Conservation (phyloP, 352 stramenopile species). For the Phytophthora ramorum region DNA sequence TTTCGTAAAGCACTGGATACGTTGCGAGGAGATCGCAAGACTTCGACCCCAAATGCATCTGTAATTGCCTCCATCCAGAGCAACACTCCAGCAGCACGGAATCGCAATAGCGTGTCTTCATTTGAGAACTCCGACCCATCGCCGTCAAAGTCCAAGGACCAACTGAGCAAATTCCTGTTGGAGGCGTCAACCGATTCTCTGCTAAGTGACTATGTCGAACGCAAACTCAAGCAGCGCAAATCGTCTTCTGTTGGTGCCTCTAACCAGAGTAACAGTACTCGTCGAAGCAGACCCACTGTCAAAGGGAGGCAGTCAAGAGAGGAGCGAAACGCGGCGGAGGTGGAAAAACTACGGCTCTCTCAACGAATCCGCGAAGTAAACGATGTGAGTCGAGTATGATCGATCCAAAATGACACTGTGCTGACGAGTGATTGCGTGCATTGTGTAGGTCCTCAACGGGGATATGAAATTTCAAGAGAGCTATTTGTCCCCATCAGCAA, state of each 20-base stretch:
- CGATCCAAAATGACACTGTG: no score
- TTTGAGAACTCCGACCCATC: slow-evolving; percentile 3
- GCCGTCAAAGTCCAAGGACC: slow-evolving; percentile 24
- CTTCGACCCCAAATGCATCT: slow-evolving; percentile 17
- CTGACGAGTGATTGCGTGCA: background rate
- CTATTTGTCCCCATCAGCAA: slow-evolving; percentile 47
- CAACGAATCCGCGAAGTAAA: slow-evolving; percentile 78
- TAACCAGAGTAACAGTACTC: slow-evolving; percentile 11
- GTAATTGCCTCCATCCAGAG: slow-evolving; percentile 27
- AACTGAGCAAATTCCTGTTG: slow-evolving; percentile 52
- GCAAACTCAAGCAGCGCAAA: slow-evolving; percentile 59
- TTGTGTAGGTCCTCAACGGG: slow-evolving; percentile 65
- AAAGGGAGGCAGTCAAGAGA: slow-evolving; percentile 35
- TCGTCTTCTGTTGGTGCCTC: slow-evolving; percentile 13
- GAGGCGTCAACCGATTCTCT: slow-evolving; percentile 64
- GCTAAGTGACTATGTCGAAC: slow-evolving; percentile 70
- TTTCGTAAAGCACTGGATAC: slow-evolving; percentile 60
- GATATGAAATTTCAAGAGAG: slow-evolving; percentile 59
- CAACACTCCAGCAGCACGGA: slow-evolving; percentile 2
- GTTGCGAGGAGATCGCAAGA: slow-evolving; percentile 50
- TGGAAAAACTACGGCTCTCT: slow-evolving; percentile 70
- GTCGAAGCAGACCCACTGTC: slow-evolving; percentile 10
- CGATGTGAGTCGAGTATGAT: slow-evolving; percentile 45
- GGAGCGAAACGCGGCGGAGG: slow-evolving; percentile 61
- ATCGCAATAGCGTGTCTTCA: slow-evolving; percentile 12